Base-by-base conservation (phyloP, 345 rosid species). In the Microthlaspi erraticum region DNA sequence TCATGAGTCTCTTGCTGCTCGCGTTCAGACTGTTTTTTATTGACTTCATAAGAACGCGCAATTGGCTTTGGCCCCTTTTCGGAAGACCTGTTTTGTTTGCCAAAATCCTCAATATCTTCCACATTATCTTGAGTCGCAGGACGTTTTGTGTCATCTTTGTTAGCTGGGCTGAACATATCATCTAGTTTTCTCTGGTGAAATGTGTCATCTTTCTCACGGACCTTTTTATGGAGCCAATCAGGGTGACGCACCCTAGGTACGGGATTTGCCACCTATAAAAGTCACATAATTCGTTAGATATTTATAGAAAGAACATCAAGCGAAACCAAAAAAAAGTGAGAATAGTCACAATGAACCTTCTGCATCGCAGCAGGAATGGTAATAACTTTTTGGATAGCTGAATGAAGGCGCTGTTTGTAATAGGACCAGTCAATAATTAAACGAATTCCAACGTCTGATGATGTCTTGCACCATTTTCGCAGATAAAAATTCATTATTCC, bases 351-450 rank as follows among this genome's bases (percentile, higher is more conserved):
- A 17, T 50, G 59, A 77, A 93, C 98, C 97, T 93, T 93, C 81
- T 93, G 98, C 98, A 91, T 93, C 70, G 98, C 98, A 46, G 98
- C 98, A 83, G 98, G 98, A 75, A 93, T 93, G 37, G 97, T 93
- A 63, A 93, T 80, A 64, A 84, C 90, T 73, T 93, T 93, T 78
- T 93, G 98, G 79, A 93, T 81, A 58, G 98, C 87, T 60, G 98
- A 93, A 72, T 88, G 78, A 61, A 93, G 95, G 19, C 98, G 87
- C 78, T 93, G 97, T 81, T 87, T 91, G 81, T 93, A 93, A 77
- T 93, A 93, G 26, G 86, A 81, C 98, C 98, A 93, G 78, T 91
- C 98, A 64, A 93, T 68, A 79, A 93, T 91, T 66, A 91, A 86
- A 60, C 98, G 85, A 55, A 91, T 89, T 54, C 77, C 91, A 52